Percentiles rank a stretch among this genome's conserved stretches.
Conservation (phyloP, 2,329 filamentous ascomycete species). For the Botrytis sinoallii region DNA sequence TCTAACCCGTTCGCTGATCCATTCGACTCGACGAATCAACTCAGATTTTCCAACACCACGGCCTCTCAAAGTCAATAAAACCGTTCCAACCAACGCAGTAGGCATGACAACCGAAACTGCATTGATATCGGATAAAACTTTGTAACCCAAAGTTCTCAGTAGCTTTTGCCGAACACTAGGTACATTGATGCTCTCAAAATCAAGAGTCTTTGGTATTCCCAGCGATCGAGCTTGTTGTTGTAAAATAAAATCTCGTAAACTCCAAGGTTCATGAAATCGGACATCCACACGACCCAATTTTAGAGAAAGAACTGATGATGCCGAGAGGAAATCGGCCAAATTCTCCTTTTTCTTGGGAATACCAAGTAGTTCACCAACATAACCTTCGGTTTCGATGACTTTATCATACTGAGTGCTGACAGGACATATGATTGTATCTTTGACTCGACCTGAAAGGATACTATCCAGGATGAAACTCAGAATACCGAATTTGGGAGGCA, state of each 20-base stretch:
- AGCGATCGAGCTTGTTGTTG: conserved; percentile 65
- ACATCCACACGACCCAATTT: conserved; percentile 91
- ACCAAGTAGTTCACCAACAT: conserved; percentile 89
- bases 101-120: conserved; percentile 97
- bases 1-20: conserved; percentile 78
- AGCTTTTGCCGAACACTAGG: conserved; percentile 55
- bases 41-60: conserved; percentile 87
- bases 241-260: conserved; percentile 74
- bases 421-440: conserved; percentile 90
- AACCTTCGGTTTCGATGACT: conserved; percentile 95
- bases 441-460: conserved; percentile 78
- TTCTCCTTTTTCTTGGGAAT: conserved; percentile 97
- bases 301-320: conserved; percentile 79
- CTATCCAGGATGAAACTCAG: conserved; percentile 89
- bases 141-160: conserved; percentile 83
- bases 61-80: conserved; percentile 84
- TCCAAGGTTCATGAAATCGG: conserved; percentile 96
- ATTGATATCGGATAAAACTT: conserved; percentile 91
- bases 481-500: conserved; percentile 95
- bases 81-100: conserved; percentile 90
- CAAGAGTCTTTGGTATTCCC: conserved; percentile 46
- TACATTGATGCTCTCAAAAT: conserved; percentile 45
- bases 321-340: conserved; percentile 81
- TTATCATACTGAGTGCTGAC: conserved; percentile 99
- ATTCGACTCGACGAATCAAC: conserved; percentile 81